A percentile compares a stretch with the other conserved stretches of the same genome.
Evolutionary conservation across 1,284 basidiomycete species (phyloP).

Genomic region (Tremellales sp.): DNA sequence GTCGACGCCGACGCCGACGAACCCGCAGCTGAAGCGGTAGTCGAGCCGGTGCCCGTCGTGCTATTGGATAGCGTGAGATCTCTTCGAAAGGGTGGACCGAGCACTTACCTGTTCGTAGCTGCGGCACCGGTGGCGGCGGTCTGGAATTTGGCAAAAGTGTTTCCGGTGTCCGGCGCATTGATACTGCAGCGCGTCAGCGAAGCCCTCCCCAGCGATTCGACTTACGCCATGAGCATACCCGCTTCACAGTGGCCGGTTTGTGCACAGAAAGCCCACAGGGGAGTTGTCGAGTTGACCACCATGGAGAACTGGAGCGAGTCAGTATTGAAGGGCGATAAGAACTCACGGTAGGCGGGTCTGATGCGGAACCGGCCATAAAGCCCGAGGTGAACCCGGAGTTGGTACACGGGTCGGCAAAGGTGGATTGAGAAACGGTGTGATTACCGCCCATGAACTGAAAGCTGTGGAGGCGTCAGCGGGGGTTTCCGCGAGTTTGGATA

Average conservation of each 20-base stretch:
- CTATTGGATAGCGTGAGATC: neutral
- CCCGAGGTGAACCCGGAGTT: conserved; percentile 54
- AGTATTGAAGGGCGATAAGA: conserved; percentile 52
- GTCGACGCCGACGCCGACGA: neutral
- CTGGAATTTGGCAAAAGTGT: conserved; percentile 55
- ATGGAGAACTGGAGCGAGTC: conserved; percentile 29
- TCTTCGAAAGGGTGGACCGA: neutral
- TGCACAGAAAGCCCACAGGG: conserved; percentile 63
- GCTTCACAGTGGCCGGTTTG: conserved; percentile 55
- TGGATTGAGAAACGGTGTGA: conserved; percentile 59
- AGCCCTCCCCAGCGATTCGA: neutral
- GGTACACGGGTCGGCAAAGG: conserved; percentile 57
- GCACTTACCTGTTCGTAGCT: conserved; percentile 7
- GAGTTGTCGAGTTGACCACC: conserved; percentile 53
- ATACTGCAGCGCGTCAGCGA: conserved; percentile 48
- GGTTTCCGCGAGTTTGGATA: neutral
- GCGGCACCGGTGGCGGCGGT: conserved; percentile 48
- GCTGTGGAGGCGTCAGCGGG: neutral
- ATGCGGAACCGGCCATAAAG: conserved; percentile 55
- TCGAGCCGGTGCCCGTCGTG: neutral
- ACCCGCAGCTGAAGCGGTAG: too few relatives aligned
- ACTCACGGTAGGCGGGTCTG: conserved; percentile 48
- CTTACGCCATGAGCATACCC: conserved; percentile 59
- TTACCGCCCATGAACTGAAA: conserved; percentile 49
- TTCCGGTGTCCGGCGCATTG: conserved; percentile 55